Percentiles rank a stretch among this genome's conserved stretches.
These are phyloP conservation scores for barley (Hordeum vulgare) DNA, from an alignment of 176 grass and related monocot genomes.

Conservation along the genomic window DNA sequence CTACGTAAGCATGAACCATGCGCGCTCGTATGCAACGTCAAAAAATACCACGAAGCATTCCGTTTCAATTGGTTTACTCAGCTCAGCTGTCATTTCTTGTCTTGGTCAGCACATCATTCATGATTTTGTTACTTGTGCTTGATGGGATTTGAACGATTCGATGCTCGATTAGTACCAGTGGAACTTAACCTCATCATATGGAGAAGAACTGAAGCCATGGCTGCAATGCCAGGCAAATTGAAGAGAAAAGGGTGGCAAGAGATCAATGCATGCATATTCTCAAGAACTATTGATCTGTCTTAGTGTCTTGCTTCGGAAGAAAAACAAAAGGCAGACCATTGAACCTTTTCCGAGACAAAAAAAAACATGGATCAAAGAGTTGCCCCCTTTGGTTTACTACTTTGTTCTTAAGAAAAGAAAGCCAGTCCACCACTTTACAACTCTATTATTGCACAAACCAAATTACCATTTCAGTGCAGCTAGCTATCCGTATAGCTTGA, in stretches of 20 bases:
- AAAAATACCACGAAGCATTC: not conserved
- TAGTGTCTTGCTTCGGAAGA: not conserved
- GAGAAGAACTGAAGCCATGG: not conserved
- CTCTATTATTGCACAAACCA: constrained; percentile 36
- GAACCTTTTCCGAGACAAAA: not conserved
- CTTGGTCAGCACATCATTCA: not conserved
- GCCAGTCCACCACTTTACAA: not conserved
- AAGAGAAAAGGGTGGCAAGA: constrained; percentile 9
- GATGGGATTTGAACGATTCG: not conserved
- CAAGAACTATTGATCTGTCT: constrained; percentile 10
- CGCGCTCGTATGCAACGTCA: not conserved
- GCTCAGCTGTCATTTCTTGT: constrained; percentile 9
- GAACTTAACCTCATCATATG: not conserved
- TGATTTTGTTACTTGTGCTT: constrained; percentile 3
- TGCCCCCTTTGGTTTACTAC: constrained; percentile 11
- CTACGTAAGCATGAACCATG: constrained; percentile 6
- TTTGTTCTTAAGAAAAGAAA: constrained; percentile 26
- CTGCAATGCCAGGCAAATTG: not conserved
- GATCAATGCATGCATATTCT: constrained; percentile 42
- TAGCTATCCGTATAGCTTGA: constrained; percentile 11
- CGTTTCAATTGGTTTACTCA: not conserved
- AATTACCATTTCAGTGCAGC: constrained; percentile 16
- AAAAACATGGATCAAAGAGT: not conserved
- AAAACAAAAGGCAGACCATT: not conserved
- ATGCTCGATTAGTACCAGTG: not conserved